Evolutionary conservation across 495 filamentous ascomycete species (phyloP).

Genomic region (Aspergillus carlsbadensis): DNA sequence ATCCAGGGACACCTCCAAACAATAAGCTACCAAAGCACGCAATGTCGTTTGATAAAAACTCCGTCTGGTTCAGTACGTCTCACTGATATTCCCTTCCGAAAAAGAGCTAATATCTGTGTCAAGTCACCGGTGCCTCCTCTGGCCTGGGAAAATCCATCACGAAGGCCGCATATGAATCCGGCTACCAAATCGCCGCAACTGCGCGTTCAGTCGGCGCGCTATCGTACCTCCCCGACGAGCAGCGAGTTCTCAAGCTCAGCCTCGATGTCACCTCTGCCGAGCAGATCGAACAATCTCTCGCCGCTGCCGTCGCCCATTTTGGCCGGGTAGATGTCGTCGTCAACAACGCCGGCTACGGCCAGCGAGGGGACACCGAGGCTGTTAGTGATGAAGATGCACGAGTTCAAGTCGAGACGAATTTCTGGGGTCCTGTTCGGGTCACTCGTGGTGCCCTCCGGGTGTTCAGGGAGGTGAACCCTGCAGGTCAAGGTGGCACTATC

Average conservation of each 20-base stretch:
- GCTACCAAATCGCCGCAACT: slow-evolving; percentile 49
- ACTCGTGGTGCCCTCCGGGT: slow-evolving; percentile 44
- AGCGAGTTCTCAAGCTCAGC: slow-evolving; percentile 42
- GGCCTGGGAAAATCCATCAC: slow-evolving; percentile 46
- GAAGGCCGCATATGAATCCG: slow-evolving; percentile 31
- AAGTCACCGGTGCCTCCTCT: slow-evolving; percentile 31
- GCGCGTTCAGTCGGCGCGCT: slow-evolving; percentile 38
- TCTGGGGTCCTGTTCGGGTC: slow-evolving; percentile 51
- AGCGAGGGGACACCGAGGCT: slow-evolving; percentile 46
- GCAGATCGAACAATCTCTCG: slow-evolving; percentile 25
- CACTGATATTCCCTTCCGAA: not conserved
- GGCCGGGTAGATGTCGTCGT: slow-evolving; percentile 26
- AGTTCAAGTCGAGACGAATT: slow-evolving; percentile 51
- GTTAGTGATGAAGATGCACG: slow-evolving; percentile 37
- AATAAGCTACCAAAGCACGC: no score
- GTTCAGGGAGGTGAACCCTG: slow-evolving; percentile 28
- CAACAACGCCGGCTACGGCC: slow-evolving; percentile 37
- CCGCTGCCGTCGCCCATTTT: slow-evolving; percentile 31
- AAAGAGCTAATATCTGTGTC: no score
- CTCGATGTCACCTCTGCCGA: slow-evolving; percentile 34
- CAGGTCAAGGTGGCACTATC: slow-evolving; percentile 47
- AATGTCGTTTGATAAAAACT: not conserved
- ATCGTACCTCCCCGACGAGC: slow-evolving; percentile 32
- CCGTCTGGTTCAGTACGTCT: not conserved
- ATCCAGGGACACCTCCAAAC: no score